Evolutionary conservation across 1,284 basidiomycete species (phyloP).

Genomic region (Irpex lacteus): DNA sequence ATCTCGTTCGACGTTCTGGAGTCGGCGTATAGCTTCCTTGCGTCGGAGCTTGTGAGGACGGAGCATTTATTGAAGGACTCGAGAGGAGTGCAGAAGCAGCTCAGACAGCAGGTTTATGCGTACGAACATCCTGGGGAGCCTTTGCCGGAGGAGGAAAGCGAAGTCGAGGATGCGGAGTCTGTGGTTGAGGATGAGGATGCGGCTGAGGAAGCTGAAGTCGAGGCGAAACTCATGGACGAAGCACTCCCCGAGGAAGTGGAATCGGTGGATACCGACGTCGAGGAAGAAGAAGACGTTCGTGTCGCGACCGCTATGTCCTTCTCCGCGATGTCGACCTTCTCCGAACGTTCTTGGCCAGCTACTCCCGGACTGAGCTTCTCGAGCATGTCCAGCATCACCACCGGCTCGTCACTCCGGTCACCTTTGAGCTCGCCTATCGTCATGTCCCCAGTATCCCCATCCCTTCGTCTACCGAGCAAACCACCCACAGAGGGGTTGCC

Average conservation of each 20-base stretch:
- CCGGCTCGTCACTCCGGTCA: neutral
- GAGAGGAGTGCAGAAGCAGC: neutral
- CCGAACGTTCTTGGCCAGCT: conserved; percentile 10
- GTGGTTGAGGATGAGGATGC: neutral
- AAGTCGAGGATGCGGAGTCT: no score
- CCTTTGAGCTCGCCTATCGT: conserved; percentile 4
- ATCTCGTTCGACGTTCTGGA: conserved; percentile 16
- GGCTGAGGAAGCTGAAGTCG: neutral
- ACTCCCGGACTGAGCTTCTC: conserved; percentile 9
- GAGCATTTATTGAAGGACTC: conserved; percentile 4
- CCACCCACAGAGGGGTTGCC: neutral
- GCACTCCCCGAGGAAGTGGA: neutral
- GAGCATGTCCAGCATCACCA: conserved; percentile 3
- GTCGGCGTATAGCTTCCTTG: conserved; percentile 14
- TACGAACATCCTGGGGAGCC: neutral
- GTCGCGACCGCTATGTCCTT: neutral
- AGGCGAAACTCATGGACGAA: neutral
- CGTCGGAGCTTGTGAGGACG: conserved; percentile 6
- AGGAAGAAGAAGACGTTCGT: neutral
- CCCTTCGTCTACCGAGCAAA: neutral
- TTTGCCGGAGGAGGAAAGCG: neutral
- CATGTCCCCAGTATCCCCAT: conserved; percentile 6
- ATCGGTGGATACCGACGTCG: neutral
- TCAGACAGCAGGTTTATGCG: neutral
- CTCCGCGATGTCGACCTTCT: conserved; percentile 1